Evolutionary conservation across 805 yeast species (phyloP).

Genomic region (Kuraishia molischiana): DNA sequence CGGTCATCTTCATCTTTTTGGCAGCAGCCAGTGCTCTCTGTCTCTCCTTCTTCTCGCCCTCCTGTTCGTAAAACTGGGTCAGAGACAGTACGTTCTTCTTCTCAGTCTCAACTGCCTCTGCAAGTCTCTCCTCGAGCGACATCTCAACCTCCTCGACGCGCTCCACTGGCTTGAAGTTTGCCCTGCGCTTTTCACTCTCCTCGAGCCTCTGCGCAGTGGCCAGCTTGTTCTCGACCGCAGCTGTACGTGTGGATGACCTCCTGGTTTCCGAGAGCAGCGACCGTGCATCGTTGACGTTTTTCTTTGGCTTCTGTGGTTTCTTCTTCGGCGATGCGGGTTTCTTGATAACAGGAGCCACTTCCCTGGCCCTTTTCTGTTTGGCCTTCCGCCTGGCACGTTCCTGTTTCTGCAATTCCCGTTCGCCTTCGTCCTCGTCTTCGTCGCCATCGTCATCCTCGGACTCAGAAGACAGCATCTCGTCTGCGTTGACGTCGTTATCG

Average conservation of each 20-base stretch:
- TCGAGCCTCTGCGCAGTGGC: conserved; percentile 67
- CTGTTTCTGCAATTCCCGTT: conserved; percentile 23
- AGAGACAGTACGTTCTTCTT: conserved; percentile 62
- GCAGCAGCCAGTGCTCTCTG: conserved; percentile 67
- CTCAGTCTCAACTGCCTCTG: conserved; percentile 87
- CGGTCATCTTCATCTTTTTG: conserved; percentile 48
- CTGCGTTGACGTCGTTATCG: conserved; percentile 22
- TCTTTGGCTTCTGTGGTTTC: conserved; percentile 21
- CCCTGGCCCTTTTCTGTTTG: conserved; percentile 43
- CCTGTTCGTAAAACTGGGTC: conserved; percentile 75
- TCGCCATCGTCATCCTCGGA: conserved; percentile 42
- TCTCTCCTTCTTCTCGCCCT: conserved; percentile 64
- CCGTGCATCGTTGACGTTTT: conserved; percentile 3
- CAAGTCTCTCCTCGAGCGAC: conserved; percentile 64
- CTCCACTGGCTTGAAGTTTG: conserved; percentile 9
- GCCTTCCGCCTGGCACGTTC: conserved; percentile 13
- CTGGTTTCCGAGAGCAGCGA: conserved; percentile 29
- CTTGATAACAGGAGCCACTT: conserved; percentile 3
- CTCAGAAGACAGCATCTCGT: conserved; percentile 41
- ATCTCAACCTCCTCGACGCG: conserved; percentile 30
- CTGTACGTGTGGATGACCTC: conserved; percentile 66
- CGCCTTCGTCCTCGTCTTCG: conserved; percentile 47
- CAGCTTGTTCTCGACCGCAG: conserved; percentile 70
- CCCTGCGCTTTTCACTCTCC: conserved; percentile 52
- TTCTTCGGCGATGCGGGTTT: conserved; percentile 5